These are phyloP conservation scores for Coemansia sp. DNA, from an alignment of 192 early-diverging fungal species.

Conservation along the genomic window DNA sequence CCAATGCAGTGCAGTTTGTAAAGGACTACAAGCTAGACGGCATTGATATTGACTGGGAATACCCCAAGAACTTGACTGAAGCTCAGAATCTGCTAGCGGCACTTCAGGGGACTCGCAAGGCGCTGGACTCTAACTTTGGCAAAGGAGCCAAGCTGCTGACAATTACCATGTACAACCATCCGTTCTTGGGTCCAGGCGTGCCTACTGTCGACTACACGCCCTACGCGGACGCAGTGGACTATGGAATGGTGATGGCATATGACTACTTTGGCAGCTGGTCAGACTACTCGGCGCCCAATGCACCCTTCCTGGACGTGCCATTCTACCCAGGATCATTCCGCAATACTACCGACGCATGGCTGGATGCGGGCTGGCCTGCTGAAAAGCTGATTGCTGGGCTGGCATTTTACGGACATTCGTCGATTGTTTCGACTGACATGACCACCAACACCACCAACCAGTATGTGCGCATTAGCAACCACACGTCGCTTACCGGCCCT, in stretches of 20 bases:
- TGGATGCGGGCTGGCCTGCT: constrained; percentile 60
- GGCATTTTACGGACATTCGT: constrained; percentile 65
- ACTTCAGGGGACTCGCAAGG: constrained; percentile 58
- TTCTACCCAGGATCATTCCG: constrained; percentile 52
- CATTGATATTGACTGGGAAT: constrained; percentile 79
- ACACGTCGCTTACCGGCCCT: constrained; percentile 54
- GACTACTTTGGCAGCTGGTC: constrained; percentile 69
- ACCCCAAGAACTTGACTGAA: constrained; percentile 58
- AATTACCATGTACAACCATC: constrained; percentile 64
- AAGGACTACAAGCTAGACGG: constrained; percentile 65
- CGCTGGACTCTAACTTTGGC: constrained; percentile 55
- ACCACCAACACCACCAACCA: constrained; percentile 43
- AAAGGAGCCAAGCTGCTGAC: constrained; percentile 60
- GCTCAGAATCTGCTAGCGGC: constrained; percentile 59
- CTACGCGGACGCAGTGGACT: constrained; percentile 62
- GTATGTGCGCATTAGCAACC: constrained; percentile 49
- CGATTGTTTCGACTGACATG: constrained; percentile 36
- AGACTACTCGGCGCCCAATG: constrained; percentile 54
- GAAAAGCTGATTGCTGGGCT: constrained; percentile 65
- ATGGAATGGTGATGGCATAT: constrained; percentile 71
- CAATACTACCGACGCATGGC: constrained; percentile 58
- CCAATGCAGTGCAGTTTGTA: constrained; percentile 56
- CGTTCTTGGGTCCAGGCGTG: constrained; percentile 59
- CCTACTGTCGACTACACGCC: constrained; percentile 58
- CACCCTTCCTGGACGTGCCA: constrained; percentile 46